These are phyloP conservation scores for Kalmusia sp. DNA, from an alignment of 2,329 filamentous ascomycete species.

Conservation along the genomic window DNA sequence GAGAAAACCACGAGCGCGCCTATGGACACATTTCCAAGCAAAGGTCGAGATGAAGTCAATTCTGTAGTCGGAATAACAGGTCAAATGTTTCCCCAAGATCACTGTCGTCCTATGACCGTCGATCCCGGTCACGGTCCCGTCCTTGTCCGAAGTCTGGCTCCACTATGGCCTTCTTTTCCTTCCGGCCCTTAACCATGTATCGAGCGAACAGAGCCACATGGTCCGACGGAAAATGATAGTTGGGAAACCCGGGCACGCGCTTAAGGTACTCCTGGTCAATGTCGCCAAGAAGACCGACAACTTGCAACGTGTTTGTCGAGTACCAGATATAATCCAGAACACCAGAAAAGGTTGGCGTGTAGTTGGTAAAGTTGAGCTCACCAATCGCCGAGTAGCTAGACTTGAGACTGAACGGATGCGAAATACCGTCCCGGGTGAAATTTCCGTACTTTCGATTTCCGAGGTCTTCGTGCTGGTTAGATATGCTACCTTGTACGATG, in stretches of 20 bases:
- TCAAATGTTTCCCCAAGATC: constrained; percentile 1
- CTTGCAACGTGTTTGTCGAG: constrained; percentile 85
- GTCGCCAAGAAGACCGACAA: constrained; percentile 82
- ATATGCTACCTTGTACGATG: constrained; percentile 79
- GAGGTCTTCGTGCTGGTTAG: constrained; percentile 81
- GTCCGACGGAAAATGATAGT: constrained; percentile 93
- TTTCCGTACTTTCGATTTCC: constrained; percentile 85
- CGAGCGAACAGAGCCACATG: constrained; percentile 90
- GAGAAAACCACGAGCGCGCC: constrained; percentile 34
- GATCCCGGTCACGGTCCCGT: constrained; percentile 38
- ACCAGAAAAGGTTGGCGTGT: constrained; percentile 89
- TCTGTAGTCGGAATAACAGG: constrained; percentile 13
- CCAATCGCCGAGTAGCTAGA: constrained; percentile 87
- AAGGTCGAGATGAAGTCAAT: constrained; percentile 25
- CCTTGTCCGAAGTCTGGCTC: constrained; percentile 48
- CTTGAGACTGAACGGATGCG: constrained; percentile 91
- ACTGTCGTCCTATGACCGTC: constrained; percentile 28
- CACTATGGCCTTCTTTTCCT: constrained; percentile 66
- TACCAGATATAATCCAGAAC: constrained; percentile 99
- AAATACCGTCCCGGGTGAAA: constrained; percentile 90
- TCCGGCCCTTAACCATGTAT: constrained; percentile 86
- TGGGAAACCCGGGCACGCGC: constrained; percentile 88
- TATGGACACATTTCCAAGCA: constrained; percentile 39
- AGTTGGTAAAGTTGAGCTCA: constrained; percentile 93
- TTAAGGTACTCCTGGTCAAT: constrained; percentile 86